Percentiles rank a stretch among this genome's conserved stretches.
These are phyloP conservation scores for Ascochyta koolunga DNA, from an alignment of 2,329 filamentous ascomycete species.

Conservation along the genomic window DNA sequence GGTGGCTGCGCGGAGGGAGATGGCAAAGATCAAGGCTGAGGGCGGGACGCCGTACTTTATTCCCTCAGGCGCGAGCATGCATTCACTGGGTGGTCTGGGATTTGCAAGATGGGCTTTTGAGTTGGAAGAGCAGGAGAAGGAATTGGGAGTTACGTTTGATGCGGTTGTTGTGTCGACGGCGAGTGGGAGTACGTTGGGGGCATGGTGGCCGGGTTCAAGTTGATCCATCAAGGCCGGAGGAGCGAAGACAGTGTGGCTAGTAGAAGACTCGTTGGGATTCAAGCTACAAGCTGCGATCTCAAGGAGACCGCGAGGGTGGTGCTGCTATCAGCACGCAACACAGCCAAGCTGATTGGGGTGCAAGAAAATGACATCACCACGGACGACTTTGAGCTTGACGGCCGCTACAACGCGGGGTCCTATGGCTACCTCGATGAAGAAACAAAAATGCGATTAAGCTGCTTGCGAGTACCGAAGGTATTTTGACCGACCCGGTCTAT, in stretches of 20 bases:
- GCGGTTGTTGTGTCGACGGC: slow-evolving; percentile 9
- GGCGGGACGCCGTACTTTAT: slow-evolving; percentile 15
- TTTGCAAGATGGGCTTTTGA: slow-evolving; percentile 12
- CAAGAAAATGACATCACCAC: not conserved
- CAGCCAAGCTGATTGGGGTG: slow-evolving; percentile 4
- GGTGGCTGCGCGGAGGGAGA: slow-evolving; percentile 9
- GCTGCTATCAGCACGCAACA: not conserved
- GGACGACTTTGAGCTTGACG: slow-evolving; percentile 7
- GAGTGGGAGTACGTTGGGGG: slow-evolving; percentile 12
- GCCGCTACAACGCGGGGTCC: slow-evolving; percentile 1
- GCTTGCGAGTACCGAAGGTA: slow-evolving; percentile 6
- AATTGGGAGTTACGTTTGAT: slow-evolving; percentile 1
- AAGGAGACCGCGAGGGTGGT: slow-evolving; percentile 8
- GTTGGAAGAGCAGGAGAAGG: slow-evolving; percentile 5
- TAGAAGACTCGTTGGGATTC: slow-evolving; percentile 2
- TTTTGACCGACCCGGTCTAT: slow-evolving; percentile 11
- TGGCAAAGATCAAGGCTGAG: not conserved
- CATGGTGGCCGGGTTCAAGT: slow-evolving; percentile 12
- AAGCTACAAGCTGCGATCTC: slow-evolving; percentile 9
- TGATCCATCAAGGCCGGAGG: not conserved
- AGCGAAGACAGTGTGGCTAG: not conserved
- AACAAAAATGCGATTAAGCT: slow-evolving; percentile 6
- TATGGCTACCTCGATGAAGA: slow-evolving; percentile 7
- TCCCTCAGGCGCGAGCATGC: slow-evolving; percentile 11
- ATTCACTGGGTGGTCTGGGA: slow-evolving; percentile 6